A percentile compares a stretch with the other conserved stretches of the same genome.
phyloP scores from a whole-genome alignment of 2,329 filamentous ascomycete genomes.

The Rasamsonia emersonii region DNA sequence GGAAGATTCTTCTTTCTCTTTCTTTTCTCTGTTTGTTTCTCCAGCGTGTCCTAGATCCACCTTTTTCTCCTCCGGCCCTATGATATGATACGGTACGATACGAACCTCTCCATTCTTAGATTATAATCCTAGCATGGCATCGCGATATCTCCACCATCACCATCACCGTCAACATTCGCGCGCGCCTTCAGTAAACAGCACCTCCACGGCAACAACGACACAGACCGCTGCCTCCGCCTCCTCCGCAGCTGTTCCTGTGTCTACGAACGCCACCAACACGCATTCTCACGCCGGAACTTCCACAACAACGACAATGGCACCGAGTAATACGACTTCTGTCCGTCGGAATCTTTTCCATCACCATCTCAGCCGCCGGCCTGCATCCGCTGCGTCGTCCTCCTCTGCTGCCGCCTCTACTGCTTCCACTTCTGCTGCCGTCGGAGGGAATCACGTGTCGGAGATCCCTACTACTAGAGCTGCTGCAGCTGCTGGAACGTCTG shows the following conservation, averaged over 20 bases:
- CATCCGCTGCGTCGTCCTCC: conserved; percentile 20
- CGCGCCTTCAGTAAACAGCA: background rate
- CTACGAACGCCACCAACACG: background rate
- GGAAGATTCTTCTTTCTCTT: conserved; percentile 1
- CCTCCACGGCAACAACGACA: background rate
- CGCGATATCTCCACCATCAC: too few species aligned
- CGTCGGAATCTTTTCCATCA: conserved; percentile 38
- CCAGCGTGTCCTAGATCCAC: too few species aligned
- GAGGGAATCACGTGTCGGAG: too few species aligned
- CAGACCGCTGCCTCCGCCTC: background rate
- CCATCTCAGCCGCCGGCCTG: conserved; percentile 35
- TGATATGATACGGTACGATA: too few species aligned
- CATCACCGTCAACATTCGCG: background rate
- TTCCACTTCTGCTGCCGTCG: too few species aligned
- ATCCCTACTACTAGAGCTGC: too few species aligned
- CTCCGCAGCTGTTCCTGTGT: background rate
- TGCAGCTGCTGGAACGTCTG: too few species aligned
- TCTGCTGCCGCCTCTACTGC: background rate
- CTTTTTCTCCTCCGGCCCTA: too few species aligned
- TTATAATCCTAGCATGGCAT: too few species aligned
- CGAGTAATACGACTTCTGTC: conserved; percentile 30
- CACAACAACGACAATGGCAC: conserved; percentile 20
- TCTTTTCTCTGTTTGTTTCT: background rate
- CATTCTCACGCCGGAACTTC: background rate
- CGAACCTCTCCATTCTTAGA: too few species aligned